Percentiles rank a stretch among this genome's conserved stretches.
Conservation (phyloP, 164 flowering plant species). For the Akebia trifoliata region DNA sequence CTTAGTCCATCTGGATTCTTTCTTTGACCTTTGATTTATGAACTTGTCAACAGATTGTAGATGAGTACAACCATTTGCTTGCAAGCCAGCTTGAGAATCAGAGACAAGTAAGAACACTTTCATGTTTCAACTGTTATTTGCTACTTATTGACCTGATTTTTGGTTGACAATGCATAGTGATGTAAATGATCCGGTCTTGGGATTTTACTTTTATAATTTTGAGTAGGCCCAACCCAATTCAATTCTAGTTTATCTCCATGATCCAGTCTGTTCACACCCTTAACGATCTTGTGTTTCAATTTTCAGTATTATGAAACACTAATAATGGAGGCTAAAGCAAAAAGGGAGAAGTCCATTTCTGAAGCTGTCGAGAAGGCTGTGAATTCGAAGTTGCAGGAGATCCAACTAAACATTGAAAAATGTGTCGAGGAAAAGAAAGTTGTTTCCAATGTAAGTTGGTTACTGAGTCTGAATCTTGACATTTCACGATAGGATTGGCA, state of each 20-base stretch:
- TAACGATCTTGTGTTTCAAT: slow-evolving; percentile 5
- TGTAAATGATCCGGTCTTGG: no score
- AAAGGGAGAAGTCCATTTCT: slow-evolving; percentile 40
- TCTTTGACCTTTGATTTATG: neutral
- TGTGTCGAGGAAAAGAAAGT: slow-evolving; percentile 47
- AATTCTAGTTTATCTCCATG: no score
- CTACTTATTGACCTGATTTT: no score
- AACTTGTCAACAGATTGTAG: slow-evolving; percentile 49
- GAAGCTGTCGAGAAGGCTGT: slow-evolving; percentile 66
- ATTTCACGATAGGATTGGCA: neutral
- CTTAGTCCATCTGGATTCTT: neutral
- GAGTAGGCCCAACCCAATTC: no score
- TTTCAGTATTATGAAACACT: slow-evolving; percentile 75
- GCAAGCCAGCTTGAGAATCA: slow-evolving; percentile 80
- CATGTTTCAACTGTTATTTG: neutral
- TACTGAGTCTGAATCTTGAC: neutral
- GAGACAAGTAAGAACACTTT: slow-evolving; percentile 57
- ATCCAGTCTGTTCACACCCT: no score
- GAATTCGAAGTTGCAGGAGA: slow-evolving; percentile 44
- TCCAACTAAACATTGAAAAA: slow-evolving; percentile 54
- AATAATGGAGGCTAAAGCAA: slow-evolving; percentile 58
- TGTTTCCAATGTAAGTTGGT: slow-evolving; percentile 48
- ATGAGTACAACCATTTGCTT: slow-evolving; percentile 82
- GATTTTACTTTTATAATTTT: no score
- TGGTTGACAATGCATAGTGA: no score